Conservation (phyloP, 2,329 filamentous ascomycete genomes). For the Ceratocystis ficicola region DNA sequence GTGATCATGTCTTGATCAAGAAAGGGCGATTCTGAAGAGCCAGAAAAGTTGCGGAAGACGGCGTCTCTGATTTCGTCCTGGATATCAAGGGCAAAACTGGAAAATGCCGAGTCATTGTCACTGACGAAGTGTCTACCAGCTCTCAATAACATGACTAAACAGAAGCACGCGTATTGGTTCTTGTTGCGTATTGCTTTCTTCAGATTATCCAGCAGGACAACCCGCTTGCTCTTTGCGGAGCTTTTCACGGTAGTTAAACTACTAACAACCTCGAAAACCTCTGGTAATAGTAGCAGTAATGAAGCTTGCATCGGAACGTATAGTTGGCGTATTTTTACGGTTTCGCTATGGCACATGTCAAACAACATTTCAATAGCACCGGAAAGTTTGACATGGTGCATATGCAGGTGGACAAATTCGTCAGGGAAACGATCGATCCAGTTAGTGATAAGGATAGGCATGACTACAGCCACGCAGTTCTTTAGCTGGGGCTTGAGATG, state of each 20-base stretch:
- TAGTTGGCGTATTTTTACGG: constrained; percentile 43
- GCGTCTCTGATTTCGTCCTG: constrained; percentile 57
- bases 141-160: constrained; percentile 49
- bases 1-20: constrained; percentile 56
- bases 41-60: constrained; percentile 45
- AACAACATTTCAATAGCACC: constrained; percentile 55
- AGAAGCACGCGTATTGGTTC: constrained; percentile 56
- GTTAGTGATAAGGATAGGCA: constrained; percentile 50
- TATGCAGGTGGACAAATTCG: constrained; percentile 54
- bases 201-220: constrained; percentile 50
- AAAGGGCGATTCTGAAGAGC: constrained; percentile 36
- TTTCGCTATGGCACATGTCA: constrained; percentile 52
- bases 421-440: constrained; percentile 55
- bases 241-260: constrained; percentile 53
- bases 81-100: constrained; percentile 57
- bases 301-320: constrained; percentile 50
- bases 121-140: constrained; percentile 51
- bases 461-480: constrained; percentile 48
- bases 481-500: constrained; percentile 54
- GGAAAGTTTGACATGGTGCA: constrained; percentile 48
- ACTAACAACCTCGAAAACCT: constrained; percentile 58
- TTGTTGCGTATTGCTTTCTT: constrained; percentile 51
- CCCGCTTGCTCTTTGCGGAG: constrained; percentile 51
- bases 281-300: constrained; percentile 51
- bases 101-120: constrained; percentile 50